Percentiles rank a stretch among this genome's conserved stretches.
Evolutionary conservation across 2,329 filamentous ascomycete genomes (phyloP).

Genomic region (Zarea fungicola): DNA sequence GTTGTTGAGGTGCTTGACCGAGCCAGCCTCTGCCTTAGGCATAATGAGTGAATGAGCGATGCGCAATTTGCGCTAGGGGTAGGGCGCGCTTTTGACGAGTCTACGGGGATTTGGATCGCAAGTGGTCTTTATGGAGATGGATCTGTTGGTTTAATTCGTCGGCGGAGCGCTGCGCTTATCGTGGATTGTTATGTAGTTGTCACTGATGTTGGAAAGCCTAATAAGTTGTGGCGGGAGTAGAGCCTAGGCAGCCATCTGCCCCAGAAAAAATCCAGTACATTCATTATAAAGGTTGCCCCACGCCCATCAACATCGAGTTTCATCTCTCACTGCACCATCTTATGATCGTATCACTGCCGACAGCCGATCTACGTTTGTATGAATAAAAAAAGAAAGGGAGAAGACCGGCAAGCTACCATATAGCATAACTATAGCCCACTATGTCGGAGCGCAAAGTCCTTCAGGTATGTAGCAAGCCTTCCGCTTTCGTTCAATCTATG

Average conservation of each 20-base stretch:
- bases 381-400: no score
- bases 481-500: background rate
- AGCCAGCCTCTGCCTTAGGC: slow-evolving; percentile 88
- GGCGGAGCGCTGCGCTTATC: no score
- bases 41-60: slow-evolving; percentile 47
- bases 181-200: no score
- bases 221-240: no score
- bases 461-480: slow-evolving; percentile 25
- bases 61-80: background rate
- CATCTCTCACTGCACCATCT: background rate
- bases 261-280: slow-evolving; percentile 1
- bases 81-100: no score
- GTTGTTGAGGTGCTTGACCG: slow-evolving; percentile 85
- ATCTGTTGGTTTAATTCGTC: no score
- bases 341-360: no score
- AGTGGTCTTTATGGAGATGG: no score
- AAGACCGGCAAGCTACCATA: background rate
- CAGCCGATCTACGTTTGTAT: no score
- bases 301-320: slow-evolving; percentile 5
- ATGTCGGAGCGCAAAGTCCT: slow-evolving; percentile 89
- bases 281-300: slow-evolving; percentile 3
- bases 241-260: background rate
- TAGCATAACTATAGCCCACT: slow-evolving; percentile 20
- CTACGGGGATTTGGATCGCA: no score
- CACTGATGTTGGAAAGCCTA: no score